phyloP scores from a whole-genome alignment of 371 early-diverging fungal genomes.

The Blastocladiella emersonii region DNA sequence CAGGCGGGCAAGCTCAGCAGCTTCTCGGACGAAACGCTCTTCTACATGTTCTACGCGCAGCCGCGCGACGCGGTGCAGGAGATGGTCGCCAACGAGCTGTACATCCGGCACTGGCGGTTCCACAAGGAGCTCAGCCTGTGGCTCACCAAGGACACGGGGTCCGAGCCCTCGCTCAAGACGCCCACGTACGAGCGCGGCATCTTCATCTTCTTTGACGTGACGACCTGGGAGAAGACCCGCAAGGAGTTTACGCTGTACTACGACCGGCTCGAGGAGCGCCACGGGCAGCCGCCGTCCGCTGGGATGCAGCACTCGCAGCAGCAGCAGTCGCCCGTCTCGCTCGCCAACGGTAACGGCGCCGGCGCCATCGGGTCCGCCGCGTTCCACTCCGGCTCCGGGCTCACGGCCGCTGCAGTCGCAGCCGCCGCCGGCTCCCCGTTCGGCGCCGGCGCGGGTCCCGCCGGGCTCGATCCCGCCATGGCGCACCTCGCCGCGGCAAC shows the following conservation, averaged over 20 bases:
- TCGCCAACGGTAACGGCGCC: too few species aligned
- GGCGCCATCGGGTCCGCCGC: too few species aligned
- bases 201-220: constrained; percentile 74
- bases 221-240: constrained; percentile 62
- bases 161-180: background rate
- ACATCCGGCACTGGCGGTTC: constrained; percentile 77
- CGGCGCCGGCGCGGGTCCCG: too few species aligned
- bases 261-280: constrained; percentile 68
- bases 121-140: constrained; percentile 76
- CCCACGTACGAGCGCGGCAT: constrained; percentile 50
- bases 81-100: constrained; percentile 81
- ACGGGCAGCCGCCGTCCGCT: too few species aligned
- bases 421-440: too few species aligned
- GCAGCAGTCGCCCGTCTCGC: too few species aligned
- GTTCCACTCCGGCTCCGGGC: too few species aligned
- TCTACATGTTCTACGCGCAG: constrained; percentile 89
- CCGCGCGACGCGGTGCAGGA: constrained; percentile 78
- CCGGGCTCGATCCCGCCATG: too few species aligned
- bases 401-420: too few species aligned
- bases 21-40: constrained; percentile 78
- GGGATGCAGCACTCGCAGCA: too few species aligned
- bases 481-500: too few species aligned
- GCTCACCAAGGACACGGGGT: constrained; percentile 49
- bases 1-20: constrained; percentile 42
- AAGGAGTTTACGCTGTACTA: constrained; percentile 65